Base-by-base conservation (phyloP, 2,329 filamentous ascomycete genomes). In the Aspergillus tubingensis region DNA sequence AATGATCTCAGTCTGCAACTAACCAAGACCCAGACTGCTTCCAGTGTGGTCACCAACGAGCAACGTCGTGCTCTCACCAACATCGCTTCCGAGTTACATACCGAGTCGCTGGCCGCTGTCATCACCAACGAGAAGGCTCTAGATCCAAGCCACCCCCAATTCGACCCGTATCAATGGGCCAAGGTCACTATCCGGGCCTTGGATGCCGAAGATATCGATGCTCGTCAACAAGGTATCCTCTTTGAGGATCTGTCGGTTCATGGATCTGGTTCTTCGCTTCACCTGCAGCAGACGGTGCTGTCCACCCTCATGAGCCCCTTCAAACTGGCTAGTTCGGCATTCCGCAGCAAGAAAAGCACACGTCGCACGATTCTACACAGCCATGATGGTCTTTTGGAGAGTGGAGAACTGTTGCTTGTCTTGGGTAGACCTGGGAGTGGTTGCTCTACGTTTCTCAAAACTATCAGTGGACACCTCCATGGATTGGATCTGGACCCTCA, bases 401-500 rank as follows among this genome's bases (percentile, higher is more conserved):
- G 50, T 8, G 51, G 57, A 5, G 57, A 59, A 19, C 51, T 48
- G 17, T 11, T 59, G 5, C 51, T 53, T 7, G 57, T 59, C 4
- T 5, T 59, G 15, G 57, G 57, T 7, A 51, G 50, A 17, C 57
- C 57, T 11, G 57, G 57, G 2, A 48, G 39, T 2, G 53, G 53
- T 11, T 55, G 53, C 25, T 55, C 53, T 27, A 55, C 53, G n/a
- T 47, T 55, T 11, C 23, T 55, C 21, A 55, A 47, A 8, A 55
- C 53, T 5, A 55, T 55, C 30, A 44, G 23, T 6, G 39, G 43
- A 4, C 39, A 47, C 8, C 17, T 44, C 3, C 19, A 47, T 11
- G 53, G 53, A 7, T 30, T 55, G 10, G n/a, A 55, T 2, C 7
- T 55, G 23, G 53, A 55, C n/a, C 39, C 53, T 5, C 25, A 17